These are phyloP conservation scores for Schizopora paradoxa DNA, from an alignment of 1,284 basidiomycete species.

Conservation along the genomic window DNA sequence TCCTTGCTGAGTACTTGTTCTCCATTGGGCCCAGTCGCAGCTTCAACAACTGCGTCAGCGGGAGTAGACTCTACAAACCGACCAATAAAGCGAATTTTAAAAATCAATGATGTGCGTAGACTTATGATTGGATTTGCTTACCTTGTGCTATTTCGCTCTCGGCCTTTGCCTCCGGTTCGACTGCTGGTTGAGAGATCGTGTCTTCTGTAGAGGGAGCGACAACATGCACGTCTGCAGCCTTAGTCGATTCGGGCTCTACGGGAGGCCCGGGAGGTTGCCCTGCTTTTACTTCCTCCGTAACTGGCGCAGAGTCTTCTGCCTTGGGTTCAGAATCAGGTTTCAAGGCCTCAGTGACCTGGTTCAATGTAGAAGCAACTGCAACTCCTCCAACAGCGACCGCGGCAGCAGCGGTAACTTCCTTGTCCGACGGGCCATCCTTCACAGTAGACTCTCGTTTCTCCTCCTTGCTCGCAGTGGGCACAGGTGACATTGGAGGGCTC, in stretches of 20 bases:
- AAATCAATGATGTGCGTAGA: no score
- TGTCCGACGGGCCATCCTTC: not conserved
- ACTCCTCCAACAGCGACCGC: constrained; percentile 4
- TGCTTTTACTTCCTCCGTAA: not conserved
- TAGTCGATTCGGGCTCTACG: not conserved
- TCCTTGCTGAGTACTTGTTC: not conserved
- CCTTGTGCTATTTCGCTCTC: no score
- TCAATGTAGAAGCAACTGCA: constrained; percentile 2
- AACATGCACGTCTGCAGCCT: not conserved
- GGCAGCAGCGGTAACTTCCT: constrained; percentile 2
- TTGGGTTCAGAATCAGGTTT: not conserved
- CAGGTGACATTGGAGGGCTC: not conserved
- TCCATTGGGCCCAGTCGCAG: no score
- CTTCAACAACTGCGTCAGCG: no score
- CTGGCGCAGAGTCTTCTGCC: not conserved
- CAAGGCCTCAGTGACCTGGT: not conserved
- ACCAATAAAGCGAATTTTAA: no score
- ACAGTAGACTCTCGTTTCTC: not conserved
- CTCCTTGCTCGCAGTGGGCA: not conserved
- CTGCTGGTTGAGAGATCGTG: no score
- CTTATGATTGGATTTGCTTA: no score
- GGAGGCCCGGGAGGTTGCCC: no score
- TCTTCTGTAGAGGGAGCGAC: not conserved
- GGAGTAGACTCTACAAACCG: no score
- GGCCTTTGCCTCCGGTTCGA: not conserved